A percentile compares a stretch with the other conserved stretches of the same genome.
Evolutionary conservation across 1,284 basidiomycete species (phyloP).

Genomic region (Puccinia coronata): DNA sequence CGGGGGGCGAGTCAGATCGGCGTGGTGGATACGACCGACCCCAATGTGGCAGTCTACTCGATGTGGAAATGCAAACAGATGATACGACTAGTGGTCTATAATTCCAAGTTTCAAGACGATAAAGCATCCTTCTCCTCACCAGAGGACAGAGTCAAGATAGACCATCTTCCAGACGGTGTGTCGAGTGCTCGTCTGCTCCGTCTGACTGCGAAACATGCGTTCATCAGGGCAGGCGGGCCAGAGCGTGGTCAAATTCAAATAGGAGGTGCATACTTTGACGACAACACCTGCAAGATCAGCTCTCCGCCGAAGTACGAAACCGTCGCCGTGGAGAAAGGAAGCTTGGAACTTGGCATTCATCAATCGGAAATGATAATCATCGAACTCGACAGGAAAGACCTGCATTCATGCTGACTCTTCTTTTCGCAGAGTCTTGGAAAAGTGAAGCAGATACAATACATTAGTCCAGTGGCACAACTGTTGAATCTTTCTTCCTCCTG

Average conservation of each 20-base stretch:
- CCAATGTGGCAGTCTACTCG: conserved; percentile 58
- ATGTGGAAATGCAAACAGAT: background rate
- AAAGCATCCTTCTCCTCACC: background rate
- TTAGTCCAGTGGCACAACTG: no score
- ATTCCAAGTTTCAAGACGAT: background rate
- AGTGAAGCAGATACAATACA: no score
- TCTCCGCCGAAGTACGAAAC: background rate
- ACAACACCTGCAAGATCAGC: background rate
- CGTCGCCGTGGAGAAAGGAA: background rate
- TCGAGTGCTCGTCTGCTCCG: background rate
- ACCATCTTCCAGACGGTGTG: background rate
- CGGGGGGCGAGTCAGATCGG: conserved; percentile 56
- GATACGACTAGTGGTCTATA: conserved; percentile 19
- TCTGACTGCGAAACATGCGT: background rate
- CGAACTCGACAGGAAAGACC: background rate
- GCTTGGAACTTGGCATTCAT: background rate
- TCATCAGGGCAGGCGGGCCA: background rate
- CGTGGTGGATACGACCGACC: conserved; percentile 60
- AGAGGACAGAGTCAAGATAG: background rate
- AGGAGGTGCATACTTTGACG: conserved; percentile 5
- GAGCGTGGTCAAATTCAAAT: background rate
- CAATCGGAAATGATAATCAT: background rate
- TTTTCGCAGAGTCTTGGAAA: background rate
- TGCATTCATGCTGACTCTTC: background rate
- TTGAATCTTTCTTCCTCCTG: no score